Percentiles rank a stretch among this genome's conserved stretches.
phyloP scores from a whole-genome alignment of 2,329 filamentous ascomycete species.

The Botrytis tulipae region DNA sequence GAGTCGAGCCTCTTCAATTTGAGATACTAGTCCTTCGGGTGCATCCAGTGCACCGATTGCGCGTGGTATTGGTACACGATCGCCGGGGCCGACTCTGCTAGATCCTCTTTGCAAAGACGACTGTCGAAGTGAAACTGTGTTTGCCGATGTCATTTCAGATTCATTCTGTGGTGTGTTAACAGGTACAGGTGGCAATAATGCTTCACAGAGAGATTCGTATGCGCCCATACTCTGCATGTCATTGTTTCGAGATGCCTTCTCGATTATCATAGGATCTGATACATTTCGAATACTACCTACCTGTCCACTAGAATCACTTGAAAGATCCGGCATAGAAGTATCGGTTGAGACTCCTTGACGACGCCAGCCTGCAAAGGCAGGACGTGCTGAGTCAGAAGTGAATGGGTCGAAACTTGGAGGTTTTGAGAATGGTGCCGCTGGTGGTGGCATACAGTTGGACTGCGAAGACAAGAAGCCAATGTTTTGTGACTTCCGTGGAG shows the following conservation, averaged over 20 bases:
- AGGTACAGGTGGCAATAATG: conserved; percentile 33
- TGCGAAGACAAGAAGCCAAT: conserved; percentile 26
- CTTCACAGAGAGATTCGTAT: conserved; percentile 36
- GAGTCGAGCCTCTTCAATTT: conserved; percentile 7
- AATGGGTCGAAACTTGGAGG: conserved; percentile 43
- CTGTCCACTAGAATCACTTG: conserved; percentile 29
- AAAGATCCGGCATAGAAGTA: conserved; percentile 49
- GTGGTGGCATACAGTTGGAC: conserved; percentile 22
- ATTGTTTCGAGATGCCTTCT: conserved; percentile 28
- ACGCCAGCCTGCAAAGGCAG: conserved; percentile 34
- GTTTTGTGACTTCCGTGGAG: conserved; percentile 46
- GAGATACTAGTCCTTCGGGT: conserved; percentile 4
- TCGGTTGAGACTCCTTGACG: conserved; percentile 44
- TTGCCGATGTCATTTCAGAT: neutral
- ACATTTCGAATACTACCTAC: conserved; percentile 40
- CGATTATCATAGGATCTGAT: conserved; percentile 34
- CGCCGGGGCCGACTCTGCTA: neutral
- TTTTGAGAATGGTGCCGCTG: conserved; percentile 32
- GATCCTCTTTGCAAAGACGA: neutral
- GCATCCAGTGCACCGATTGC: neutral
- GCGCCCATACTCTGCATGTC: conserved; percentile 32
- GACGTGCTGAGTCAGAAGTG: conserved; percentile 36
- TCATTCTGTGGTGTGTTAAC: conserved; percentile 34
- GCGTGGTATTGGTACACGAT: conserved; percentile 6
- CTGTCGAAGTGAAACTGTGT: neutral